Evolutionary conservation across 345 rosid genomes (phyloP).

Genomic region (Eucalyptus camaldulensis): DNA sequence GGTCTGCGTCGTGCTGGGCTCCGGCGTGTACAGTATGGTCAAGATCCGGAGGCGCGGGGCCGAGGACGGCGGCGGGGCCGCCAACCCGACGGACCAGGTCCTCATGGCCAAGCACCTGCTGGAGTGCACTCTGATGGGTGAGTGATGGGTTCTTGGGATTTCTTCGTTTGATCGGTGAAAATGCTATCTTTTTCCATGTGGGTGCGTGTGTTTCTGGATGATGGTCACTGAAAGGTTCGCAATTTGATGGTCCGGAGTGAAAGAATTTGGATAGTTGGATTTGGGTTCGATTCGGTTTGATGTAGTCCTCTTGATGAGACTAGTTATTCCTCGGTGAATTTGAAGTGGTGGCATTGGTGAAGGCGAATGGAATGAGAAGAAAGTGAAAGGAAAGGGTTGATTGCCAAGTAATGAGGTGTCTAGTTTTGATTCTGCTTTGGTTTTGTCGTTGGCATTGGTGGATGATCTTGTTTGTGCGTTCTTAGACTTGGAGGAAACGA

Average conservation of each 20-base stretch:
- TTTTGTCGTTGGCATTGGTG: neutral
- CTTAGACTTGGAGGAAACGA: neutral
- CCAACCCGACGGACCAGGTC: conserved; percentile 76
- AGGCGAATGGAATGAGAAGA: neutral
- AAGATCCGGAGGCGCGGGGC: conserved; percentile 53
- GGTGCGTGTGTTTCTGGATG: neutral
- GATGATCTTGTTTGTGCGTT: neutral
- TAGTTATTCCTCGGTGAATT: neutral
- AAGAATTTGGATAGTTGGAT: neutral
- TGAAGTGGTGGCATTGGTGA: neutral
- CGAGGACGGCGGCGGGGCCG: conserved; percentile 28
- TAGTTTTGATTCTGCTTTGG: neutral
- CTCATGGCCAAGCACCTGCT: conserved; percentile 68
- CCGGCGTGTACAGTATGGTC: conserved; percentile 50
- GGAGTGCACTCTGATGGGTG: conserved; percentile 93
- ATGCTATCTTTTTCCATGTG: neutral
- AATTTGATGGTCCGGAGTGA: neutral
- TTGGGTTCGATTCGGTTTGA: neutral
- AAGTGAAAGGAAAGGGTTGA: neutral
- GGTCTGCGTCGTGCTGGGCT: conserved; percentile 30
- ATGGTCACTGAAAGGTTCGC: neutral
- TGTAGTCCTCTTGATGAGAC: neutral
- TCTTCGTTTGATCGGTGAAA: neutral
- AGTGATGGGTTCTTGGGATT: neutral
- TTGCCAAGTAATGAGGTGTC: neutral